phyloP scores from a whole-genome alignment of 768 basidiomycete genomes.

The Mycena amicta region DNA sequence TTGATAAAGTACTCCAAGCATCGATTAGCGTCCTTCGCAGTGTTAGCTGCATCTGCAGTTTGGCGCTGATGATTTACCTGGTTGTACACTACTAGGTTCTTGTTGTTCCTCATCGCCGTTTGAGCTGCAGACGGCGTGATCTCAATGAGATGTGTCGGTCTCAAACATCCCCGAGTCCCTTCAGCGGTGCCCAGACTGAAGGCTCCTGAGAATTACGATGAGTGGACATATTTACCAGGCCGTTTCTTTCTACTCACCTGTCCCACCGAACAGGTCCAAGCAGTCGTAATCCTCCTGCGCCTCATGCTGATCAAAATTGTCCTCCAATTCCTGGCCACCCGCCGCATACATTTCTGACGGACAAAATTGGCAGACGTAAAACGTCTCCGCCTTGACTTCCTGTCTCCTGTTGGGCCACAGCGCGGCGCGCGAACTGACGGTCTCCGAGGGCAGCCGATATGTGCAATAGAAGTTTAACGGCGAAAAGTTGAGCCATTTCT shows the following conservation, averaged over 20 bases:
- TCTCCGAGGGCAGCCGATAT: conserved; percentile 51
- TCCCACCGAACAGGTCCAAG: conserved; percentile 54
- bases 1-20: conserved; percentile 63
- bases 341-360: conserved; percentile 15
- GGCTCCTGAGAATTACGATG: conserved; percentile 41
- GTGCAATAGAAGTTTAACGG: conserved; percentile 59
- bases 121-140: conserved; percentile 74
- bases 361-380: conserved; percentile 14
- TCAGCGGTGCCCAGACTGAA: conserved; percentile 63
- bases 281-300: conserved; percentile 31
- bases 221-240: too few relatives aligned
- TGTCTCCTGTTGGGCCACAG: conserved; percentile 6
- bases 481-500: conserved; percentile 54
- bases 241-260: too few relatives aligned
- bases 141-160: conserved; percentile 69
- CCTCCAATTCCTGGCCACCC: conserved; percentile 33
- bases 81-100: neutral
- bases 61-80: conserved; percentile 20
- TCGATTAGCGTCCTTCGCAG: conserved; percentile 61
- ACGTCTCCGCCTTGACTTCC: neutral
- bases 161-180: conserved; percentile 48
- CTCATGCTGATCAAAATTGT: conserved; percentile 35
- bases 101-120: conserved; percentile 54
- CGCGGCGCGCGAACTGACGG: neutral
- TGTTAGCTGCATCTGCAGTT: neutral